These are phyloP conservation scores for Exophiala bonariae DNA, from an alignment of 2,329 filamentous ascomycete genomes.

Conservation along the genomic window DNA sequence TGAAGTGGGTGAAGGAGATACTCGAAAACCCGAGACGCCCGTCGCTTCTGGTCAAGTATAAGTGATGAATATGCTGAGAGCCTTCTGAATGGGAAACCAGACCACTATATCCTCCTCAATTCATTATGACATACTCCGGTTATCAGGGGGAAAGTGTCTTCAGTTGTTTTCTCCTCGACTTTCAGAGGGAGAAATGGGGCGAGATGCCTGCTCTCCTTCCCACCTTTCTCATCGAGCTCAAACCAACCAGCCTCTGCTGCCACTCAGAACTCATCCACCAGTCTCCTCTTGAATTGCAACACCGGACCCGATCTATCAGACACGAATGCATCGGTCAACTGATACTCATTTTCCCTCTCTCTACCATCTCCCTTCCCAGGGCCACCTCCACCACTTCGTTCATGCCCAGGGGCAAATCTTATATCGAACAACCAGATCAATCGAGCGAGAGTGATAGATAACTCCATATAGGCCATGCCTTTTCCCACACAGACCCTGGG, in stretches of 20 bases:
- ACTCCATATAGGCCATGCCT: slow-evolving; percentile 32
- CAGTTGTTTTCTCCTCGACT: no score
- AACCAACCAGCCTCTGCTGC: no score
- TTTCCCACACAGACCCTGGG: slow-evolving; percentile 33
- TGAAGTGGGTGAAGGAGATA: slow-evolving; percentile 15
- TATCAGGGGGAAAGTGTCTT: no score
- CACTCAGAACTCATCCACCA: not conserved
- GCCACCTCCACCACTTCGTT: slow-evolving; percentile 14
- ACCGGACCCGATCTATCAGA: slow-evolving; percentile 11
- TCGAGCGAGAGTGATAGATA: slow-evolving; percentile 20
- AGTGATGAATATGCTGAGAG: no score
- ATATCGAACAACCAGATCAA: slow-evolving; percentile 19
- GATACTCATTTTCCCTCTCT: slow-evolving; percentile 12
- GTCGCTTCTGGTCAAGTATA: no score
- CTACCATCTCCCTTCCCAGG: slow-evolving; percentile 4
- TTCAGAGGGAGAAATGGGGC: no score
- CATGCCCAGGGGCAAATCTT: slow-evolving; percentile 2
- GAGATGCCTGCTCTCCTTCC: no score
- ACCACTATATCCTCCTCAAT: no score
- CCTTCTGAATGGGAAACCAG: no score
- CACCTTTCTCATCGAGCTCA: no score
- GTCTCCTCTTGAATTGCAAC: slow-evolving; percentile 16
- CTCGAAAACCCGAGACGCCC: not conserved
- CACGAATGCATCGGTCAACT: slow-evolving; percentile 16
- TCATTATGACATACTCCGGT: no score